Percentiles rank a stretch among this genome's conserved stretches.
These are phyloP conservation scores for Beauveria caledonica DNA, from an alignment of 2,329 filamentous ascomycete genomes.

Conservation along the genomic window DNA sequence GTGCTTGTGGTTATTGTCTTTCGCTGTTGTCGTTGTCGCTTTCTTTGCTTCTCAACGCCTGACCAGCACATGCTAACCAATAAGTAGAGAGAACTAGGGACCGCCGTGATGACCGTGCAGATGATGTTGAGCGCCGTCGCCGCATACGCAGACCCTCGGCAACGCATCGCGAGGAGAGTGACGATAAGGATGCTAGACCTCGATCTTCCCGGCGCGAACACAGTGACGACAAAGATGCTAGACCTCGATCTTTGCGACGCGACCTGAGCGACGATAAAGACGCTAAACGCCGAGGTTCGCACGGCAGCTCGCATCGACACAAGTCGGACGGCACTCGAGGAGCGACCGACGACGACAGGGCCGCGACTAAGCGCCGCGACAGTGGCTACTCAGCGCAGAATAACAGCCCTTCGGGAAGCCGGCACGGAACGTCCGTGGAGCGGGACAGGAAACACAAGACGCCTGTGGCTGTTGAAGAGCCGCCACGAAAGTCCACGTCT, in stretches of 20 bases:
- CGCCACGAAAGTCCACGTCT: neutral
- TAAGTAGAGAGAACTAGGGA: neutral
- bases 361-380: constrained; percentile 34
- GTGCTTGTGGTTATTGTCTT: neutral
- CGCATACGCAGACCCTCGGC: neutral
- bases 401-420: constrained; percentile 25
- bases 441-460: constrained; percentile 14
- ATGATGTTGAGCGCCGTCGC: neutral
- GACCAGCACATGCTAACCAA: neutral
- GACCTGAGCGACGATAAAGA: constrained; percentile 15
- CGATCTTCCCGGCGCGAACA: constrained; percentile 15
- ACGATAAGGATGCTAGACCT: constrained; percentile 22
- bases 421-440: constrained; percentile 38
- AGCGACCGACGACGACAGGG: constrained; percentile 16
- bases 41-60: neutral
- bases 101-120: neutral
- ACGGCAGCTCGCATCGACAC: constrained; percentile 25
- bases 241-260: constrained; percentile 18
- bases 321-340: constrained; percentile 29
- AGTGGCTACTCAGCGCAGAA: constrained; percentile 38
- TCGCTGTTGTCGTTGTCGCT: neutral
- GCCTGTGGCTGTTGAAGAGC: neutral
- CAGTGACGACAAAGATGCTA: constrained; percentile 18
- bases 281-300: constrained; percentile 20
- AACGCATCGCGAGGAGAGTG: constrained; percentile 20